Conservation (phyloP, 495 filamentous ascomycete species). For the Achaetomiella virescens region DNA sequence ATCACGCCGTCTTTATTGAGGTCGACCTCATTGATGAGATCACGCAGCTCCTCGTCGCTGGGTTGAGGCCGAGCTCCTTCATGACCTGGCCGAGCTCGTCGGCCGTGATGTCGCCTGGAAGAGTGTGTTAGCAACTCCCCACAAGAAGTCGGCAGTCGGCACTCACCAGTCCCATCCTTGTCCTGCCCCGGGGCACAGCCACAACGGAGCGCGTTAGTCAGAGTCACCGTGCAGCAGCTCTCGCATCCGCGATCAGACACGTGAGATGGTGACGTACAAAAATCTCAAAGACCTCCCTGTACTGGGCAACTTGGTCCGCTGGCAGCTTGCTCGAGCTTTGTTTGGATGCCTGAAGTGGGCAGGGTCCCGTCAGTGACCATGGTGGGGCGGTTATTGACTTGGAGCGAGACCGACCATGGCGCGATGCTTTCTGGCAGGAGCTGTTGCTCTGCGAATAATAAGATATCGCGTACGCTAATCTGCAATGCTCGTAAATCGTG, state of each 20-base stretch:
- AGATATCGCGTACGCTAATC: no score
- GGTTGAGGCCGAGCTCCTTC: conserved; percentile 42
- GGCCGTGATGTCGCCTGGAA: conserved; percentile 37
- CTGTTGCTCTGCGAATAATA: no score
- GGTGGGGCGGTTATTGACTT: background rate
- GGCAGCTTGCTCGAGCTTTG: conserved; percentile 58
- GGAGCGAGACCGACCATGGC: background rate
- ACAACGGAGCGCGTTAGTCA: conserved; percentile 13
- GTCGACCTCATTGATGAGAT: conserved; percentile 45
- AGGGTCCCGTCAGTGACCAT: background rate
- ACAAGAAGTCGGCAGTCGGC: background rate
- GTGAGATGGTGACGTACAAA: conserved; percentile 59
- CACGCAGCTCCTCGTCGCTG: conserved; percentile 37
- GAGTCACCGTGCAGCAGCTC: conserved; percentile 8
- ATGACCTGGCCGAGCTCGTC: conserved; percentile 40
- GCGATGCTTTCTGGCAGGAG: no score
- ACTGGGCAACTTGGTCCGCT: conserved; percentile 87
- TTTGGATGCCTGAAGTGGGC: conserved; percentile 26
- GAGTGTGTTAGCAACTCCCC: background rate
- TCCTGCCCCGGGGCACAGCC: conserved; percentile 49
- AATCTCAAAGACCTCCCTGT: conserved; percentile 88
- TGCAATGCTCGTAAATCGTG: no score
- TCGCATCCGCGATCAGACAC: conserved; percentile 4
- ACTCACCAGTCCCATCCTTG: conserved; percentile 93
- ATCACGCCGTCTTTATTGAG: conserved; percentile 41